A percentile compares a stretch with the other conserved stretches of the same genome.
phyloP scores from a whole-genome alignment of 257 asterid species.

The Primulina eburnea region DNA sequence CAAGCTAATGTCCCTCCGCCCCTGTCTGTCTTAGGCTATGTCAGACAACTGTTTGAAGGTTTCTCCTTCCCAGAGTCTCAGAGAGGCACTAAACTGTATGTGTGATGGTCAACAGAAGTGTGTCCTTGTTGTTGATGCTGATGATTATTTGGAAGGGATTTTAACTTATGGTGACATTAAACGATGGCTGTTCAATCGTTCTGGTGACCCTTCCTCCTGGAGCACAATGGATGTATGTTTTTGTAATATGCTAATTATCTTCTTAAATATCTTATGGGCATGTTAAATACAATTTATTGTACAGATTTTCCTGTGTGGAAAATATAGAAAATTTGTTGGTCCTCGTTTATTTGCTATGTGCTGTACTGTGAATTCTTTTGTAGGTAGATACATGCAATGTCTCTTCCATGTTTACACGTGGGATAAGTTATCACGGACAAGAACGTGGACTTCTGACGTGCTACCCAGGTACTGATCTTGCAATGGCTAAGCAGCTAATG shows the following conservation, averaged over 20 bases:
- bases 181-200: slow-evolving; percentile 46
- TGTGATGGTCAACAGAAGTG: slow-evolving; percentile 67
- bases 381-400: slow-evolving; percentile 62
- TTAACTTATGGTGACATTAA: slow-evolving; percentile 79
- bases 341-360: slow-evolving; percentile 13
- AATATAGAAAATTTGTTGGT: slow-evolving; percentile 18
- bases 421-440: slow-evolving; percentile 67
- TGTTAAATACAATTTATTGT: neutral
- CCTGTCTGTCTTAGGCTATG: too few relatives aligned
- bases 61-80: slow-evolving; percentile 54
- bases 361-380: slow-evolving; percentile 14
- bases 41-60: slow-evolving; percentile 61
- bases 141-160: slow-evolving; percentile 78
- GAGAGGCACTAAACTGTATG: slow-evolving; percentile 70
- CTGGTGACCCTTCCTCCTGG: slow-evolving; percentile 40
- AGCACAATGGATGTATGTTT: slow-evolving; percentile 58
- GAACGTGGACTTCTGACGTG: slow-evolving; percentile 78
- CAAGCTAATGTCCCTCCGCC: too few relatives aligned
- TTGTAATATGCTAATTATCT: neutral
- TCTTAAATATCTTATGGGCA: slow-evolving; percentile 14
- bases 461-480: slow-evolving; percentile 80
- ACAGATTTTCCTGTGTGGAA: neutral
- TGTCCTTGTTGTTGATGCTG: slow-evolving; percentile 63
- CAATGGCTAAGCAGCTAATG: slow-evolving; percentile 91
- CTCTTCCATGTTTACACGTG: slow-evolving; percentile 80